phyloP scores from a whole-genome alignment of 345 rosid genomes.

The Fremontodendron californicum region DNA sequence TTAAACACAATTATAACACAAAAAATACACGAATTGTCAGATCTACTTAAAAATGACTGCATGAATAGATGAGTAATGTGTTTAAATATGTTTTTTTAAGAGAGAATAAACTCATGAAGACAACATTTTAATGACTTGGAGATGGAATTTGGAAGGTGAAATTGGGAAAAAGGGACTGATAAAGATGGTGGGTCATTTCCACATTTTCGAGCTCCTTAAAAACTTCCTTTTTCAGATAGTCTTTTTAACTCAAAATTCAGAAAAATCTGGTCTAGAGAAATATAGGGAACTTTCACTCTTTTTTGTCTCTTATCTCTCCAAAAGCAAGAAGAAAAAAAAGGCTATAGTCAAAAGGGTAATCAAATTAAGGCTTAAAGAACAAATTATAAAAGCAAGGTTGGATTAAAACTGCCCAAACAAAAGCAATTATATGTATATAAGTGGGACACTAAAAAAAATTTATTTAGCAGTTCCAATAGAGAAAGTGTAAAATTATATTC shows the following conservation, averaged over 20 bases:
- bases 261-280: not conserved
- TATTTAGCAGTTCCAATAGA: slow-evolving; percentile 22
- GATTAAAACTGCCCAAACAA: slow-evolving; percentile 33
- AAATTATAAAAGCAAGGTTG: slow-evolving; percentile 18
- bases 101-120: not conserved
- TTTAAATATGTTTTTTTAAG: too few species aligned
- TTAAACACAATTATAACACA: too few species aligned
- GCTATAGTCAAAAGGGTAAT: slow-evolving; percentile 12
- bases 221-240: not conserved
- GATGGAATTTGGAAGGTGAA: not conserved
- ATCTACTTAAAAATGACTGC: too few species aligned
- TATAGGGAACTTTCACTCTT: slow-evolving; percentile 19
- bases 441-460: slow-evolving; percentile 27
- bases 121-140: not conserved
- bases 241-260: not conserved
- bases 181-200: slow-evolving; percentile 17
- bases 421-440: not conserved
- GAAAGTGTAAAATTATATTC: not conserved
- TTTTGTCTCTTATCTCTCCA: slow-evolving; percentile 28
- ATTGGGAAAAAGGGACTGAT: not conserved
- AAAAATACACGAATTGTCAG: too few species aligned
- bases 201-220: slow-evolving; percentile 2
- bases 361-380: not conserved
- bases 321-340: slow-evolving; percentile 29
- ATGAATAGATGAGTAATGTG: too few species aligned